Base-by-base conservation (phyloP, 805 yeast species). In the Phaffomyces antillensis region DNA sequence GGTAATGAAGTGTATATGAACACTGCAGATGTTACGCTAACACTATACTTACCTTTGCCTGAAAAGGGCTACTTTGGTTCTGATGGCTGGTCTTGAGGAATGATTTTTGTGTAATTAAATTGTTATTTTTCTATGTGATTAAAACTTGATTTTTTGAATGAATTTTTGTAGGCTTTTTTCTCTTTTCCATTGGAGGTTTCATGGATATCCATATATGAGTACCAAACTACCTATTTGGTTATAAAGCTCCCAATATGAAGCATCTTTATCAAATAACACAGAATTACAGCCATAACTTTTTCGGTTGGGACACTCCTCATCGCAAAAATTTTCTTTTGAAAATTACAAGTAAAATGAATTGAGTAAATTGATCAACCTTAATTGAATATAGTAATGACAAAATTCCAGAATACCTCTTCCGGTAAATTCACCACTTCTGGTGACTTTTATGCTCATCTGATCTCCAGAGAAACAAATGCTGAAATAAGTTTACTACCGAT, bases 1-100 rank as follows among this genome's bases (percentile, higher is more conserved):
- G 88, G 88, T 1, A 79, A 78, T 45, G 59, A 47, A n/a, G 71
- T 70, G 12, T 36, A 56, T 0, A 55, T 51, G 40, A 51, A 39
- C 1, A 76, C 76, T 45, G 44, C 63, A 35, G 76, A 72, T 39
- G 68, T 64, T 36, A 36, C 36, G 8, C 18, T 28, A 39, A 16
- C 18, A 31, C 26, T 33, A 3, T 36, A 36, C 8, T 17, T 30
- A 7, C 23, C 31, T 11, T n/a, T 41, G 28, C 31, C 52, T n/a
- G 37, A 28, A 5, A 38, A 43, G 18, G 57, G 58, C 6, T 54
- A 54, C 52, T 54, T 54, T 35, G 58, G 56, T 5, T 51, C 57
- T 20, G 23, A 20, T 20, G 6, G 7, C 6, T 20, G 23, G 23
- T 20, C 23, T 7, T 20, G 23, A 20, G 23, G 6, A 20, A 20